These are phyloP conservation scores for Neodidymelliopsis sp. DNA, from an alignment of 2,329 filamentous ascomycete genomes.

Conservation along the genomic window DNA sequence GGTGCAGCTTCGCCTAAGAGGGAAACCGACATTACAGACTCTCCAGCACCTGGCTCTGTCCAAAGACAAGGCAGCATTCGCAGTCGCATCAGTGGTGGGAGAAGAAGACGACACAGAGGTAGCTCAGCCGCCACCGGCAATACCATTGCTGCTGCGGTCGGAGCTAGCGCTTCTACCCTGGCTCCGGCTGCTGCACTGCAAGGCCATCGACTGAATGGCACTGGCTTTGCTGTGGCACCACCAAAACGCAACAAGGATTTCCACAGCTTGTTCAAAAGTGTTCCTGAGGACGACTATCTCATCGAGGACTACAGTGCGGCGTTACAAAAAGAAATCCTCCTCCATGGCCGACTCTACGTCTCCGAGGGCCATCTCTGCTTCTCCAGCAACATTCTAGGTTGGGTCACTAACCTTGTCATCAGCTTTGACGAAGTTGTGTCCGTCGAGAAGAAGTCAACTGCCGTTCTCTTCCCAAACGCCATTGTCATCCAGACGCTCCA, in stretches of 20 bases:
- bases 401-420: slow-evolving; percentile 97
- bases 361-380: slow-evolving; percentile 98
- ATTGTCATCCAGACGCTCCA: slow-evolving; percentile 96
- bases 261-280: slow-evolving; percentile 90
- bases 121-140: slow-evolving; percentile 74
- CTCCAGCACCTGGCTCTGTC: slow-evolving; percentile 58
- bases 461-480: slow-evolving; percentile 94
- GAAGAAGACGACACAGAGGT: slow-evolving; percentile 75
- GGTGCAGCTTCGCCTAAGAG: slow-evolving; percentile 62
- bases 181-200: slow-evolving; percentile 67
- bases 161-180: slow-evolving; percentile 73
- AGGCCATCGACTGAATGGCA: slow-evolving; percentile 84
- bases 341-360: slow-evolving; percentile 92
- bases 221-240: slow-evolving; percentile 94
- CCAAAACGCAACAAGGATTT: slow-evolving; percentile 97
- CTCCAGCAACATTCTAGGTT: slow-evolving; percentile 97
- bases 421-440: slow-evolving; percentile 98
- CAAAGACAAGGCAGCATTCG: slow-evolving; percentile 62
- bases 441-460: slow-evolving; percentile 95
- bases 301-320: slow-evolving; percentile 99
- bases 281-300: slow-evolving; percentile 96
- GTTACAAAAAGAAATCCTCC: slow-evolving; percentile 90
- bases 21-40: slow-evolving; percentile 70
- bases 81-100: slow-evolving; percentile 60
- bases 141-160: slow-evolving; percentile 75